A percentile compares a stretch with the other conserved stretches of the same genome.
Evolutionary conservation across 768 basidiomycete species (phyloP).

Genomic region (Russula vinacea): DNA sequence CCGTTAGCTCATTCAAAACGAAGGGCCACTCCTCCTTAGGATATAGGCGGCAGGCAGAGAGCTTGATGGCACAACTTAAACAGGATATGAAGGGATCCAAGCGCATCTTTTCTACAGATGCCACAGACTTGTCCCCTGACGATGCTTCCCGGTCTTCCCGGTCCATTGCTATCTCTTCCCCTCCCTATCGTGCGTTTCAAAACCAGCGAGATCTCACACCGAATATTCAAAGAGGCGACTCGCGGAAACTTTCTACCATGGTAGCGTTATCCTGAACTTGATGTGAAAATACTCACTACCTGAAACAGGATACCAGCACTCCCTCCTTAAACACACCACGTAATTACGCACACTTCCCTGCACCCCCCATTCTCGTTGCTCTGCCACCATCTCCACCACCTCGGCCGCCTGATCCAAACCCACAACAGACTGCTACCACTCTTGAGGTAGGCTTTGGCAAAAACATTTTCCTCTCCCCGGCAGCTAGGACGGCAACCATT

Average conservation of each 20-base stretch:
- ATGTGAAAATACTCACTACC: conserved; percentile 43
- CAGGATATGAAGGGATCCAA: conserved; percentile 72
- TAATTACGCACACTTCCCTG: conserved; percentile 36
- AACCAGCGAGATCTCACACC: not conserved
- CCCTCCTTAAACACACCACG: conserved; percentile 42
- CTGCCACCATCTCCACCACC: conserved; percentile 30
- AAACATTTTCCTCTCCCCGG: conserved; percentile 27
- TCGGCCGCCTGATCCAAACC: conserved; percentile 25
- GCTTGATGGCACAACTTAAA: conserved; percentile 83
- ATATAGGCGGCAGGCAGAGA: conserved; percentile 74
- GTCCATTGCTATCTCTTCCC: not conserved
- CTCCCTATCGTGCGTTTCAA: not conserved
- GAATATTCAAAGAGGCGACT: not conserved
- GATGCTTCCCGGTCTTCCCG: conserved; percentile 1
- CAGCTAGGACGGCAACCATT: conserved; percentile 38
- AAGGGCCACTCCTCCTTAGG: conserved; percentile 57
- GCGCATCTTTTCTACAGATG: conserved; percentile 66
- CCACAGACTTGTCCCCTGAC: conserved; percentile 46
- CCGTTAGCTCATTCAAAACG: conserved; percentile 34
- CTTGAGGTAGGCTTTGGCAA: conserved; percentile 4
- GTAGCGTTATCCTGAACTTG: not conserved
- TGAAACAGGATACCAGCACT: conserved; percentile 42
- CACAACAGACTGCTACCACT: not conserved
- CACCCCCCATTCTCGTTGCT: conserved; percentile 32
- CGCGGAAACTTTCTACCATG: not conserved